These are phyloP conservation scores for Mycena latifolia DNA, from an alignment of 768 basidiomycete species.

Conservation along the genomic window DNA sequence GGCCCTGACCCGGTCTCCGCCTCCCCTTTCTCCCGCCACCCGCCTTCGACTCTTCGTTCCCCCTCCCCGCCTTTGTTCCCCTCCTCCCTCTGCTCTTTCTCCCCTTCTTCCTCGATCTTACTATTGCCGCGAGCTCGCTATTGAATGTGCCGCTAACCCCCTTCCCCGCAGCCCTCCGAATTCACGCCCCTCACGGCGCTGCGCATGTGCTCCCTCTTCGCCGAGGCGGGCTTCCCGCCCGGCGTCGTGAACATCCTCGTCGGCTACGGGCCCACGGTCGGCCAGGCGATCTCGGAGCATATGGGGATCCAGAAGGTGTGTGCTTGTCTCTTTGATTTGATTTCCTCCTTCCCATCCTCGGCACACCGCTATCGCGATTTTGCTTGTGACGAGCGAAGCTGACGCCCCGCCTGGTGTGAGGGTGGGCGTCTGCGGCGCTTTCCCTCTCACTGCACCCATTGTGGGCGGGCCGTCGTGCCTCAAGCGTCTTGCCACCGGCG, in stretches of 20 bases:
- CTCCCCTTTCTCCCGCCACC: no score
- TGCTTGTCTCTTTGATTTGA: no score
- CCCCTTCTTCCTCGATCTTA: neutral
- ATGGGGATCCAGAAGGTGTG: constrained; percentile 67
- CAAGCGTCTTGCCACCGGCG: no score
- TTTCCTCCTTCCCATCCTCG: neutral
- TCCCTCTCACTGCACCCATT: no score
- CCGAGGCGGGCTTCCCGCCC: constrained; percentile 80
- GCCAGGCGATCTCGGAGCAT: constrained; percentile 76
- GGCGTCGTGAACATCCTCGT: constrained; percentile 81
- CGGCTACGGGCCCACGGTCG: constrained; percentile 68
- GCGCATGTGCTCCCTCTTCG: constrained; percentile 60
- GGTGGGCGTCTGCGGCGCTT: no score
- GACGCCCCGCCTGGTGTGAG: no score
- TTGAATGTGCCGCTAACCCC: neutral
- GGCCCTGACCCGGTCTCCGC: no score
- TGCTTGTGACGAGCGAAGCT: no score
- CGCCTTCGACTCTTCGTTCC: no score
- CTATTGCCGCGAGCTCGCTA: neutral
- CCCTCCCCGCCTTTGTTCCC: no score
- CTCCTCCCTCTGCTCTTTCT: neutral
- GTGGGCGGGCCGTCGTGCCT: no score
- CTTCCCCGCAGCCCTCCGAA: constrained; percentile 67
- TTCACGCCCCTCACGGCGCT: constrained; percentile 79
- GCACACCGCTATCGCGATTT: no score